Percentiles rank a stretch among this genome's conserved stretches.
Evolutionary conservation across 208 protist species (phyloP).

Genomic region (Crithidia brevicula): DNA sequence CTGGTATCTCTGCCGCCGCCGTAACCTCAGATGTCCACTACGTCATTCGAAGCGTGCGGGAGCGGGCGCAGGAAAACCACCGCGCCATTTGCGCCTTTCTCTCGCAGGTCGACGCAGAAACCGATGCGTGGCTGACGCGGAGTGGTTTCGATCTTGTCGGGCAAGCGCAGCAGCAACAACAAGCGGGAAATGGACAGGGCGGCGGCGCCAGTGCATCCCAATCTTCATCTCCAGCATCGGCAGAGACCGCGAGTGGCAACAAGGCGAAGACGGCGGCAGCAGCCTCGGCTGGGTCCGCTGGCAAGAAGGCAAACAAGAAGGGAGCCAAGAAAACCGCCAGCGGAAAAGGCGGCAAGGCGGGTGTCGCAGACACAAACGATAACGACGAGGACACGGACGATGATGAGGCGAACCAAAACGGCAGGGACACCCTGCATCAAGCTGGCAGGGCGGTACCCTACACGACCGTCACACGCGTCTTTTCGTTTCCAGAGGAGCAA

Average conservation of each 20-base stretch:
- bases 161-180: constrained; percentile 2
- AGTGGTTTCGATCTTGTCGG: constrained; percentile 25
- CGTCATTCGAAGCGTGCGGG: constrained; percentile 21
- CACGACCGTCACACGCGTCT: constrained; percentile 37
- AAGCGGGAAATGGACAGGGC: neutral
- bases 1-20: constrained; percentile 3
- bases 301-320: constrained; percentile 4
- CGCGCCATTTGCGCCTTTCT: constrained; percentile 26
- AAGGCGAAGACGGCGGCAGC: constrained; percentile 3
- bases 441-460: constrained; percentile 17
- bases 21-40: constrained; percentile 25
- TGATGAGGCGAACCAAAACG: neutral
- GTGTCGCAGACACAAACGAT: neutral
- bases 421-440: neutral
- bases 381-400: constrained; percentile 4
- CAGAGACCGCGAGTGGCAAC: neutral
- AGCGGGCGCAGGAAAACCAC: constrained; percentile 23
- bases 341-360: neutral
- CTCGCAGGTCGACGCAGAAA: constrained; percentile 7
- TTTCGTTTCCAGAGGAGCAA: constrained; percentile 63
- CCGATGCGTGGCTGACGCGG: constrained; percentile 37
- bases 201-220: neutral
- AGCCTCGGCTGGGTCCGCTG: neutral
- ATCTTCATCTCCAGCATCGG: neutral
- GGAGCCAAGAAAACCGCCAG: constrained; percentile 8